These are phyloP conservation scores for Symmetrospora coprosmae DNA, from an alignment of 768 basidiomycete genomes.

Conservation along the genomic window DNA sequence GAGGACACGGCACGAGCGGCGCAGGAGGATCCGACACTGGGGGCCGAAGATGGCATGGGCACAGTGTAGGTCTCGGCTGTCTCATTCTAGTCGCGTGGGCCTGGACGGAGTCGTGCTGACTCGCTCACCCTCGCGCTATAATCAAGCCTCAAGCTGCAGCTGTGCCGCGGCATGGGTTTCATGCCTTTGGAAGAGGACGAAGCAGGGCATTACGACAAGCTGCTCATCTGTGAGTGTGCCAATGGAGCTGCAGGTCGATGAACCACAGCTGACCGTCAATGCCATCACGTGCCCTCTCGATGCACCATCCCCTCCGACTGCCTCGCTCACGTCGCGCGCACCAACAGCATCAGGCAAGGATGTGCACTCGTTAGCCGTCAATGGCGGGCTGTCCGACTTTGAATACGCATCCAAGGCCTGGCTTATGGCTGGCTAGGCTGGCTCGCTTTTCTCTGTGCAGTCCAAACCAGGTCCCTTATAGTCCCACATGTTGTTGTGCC, in stretches of 20 bases:
- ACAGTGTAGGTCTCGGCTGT: not conserved
- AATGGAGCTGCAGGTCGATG: no score
- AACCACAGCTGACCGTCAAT: no score
- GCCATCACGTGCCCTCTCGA: no score
- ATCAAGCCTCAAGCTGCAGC: conserved; percentile 1
- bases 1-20: not conserved
- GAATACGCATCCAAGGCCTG: not conserved
- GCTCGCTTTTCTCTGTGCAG: not conserved
- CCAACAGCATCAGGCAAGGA: conserved; percentile 11
- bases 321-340: not conserved
- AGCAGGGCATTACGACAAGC: not conserved
- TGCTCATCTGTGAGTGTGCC: conserved; percentile 14
- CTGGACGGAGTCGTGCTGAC: no score
- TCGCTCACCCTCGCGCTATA: no score
- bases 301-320: not conserved
- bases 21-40: not conserved
- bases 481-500: no score
- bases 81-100: no score
- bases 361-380: not conserved
- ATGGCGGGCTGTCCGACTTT: not conserved
- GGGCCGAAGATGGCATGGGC: not conserved
- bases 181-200: conserved; percentile 1
- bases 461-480: no score
- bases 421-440: conserved; percentile 1
- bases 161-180: conserved; percentile 11